Conservation (phyloP, 345 rosid genomes). For the Salix udensis region DNA sequence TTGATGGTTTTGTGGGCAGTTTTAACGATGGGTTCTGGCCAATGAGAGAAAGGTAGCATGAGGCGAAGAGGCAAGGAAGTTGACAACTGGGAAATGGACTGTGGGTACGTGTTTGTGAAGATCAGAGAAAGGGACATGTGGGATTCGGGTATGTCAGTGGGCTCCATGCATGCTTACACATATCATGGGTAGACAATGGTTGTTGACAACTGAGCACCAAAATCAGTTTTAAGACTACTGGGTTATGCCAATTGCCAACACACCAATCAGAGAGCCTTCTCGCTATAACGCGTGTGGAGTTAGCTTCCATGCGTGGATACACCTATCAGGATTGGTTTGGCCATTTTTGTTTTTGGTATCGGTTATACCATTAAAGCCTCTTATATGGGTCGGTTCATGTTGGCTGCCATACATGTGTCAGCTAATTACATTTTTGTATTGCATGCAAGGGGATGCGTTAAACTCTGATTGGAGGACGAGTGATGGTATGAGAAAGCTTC, state of each 20-base stretch:
- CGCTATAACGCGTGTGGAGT: constrained; percentile 57
- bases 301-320: constrained; percentile 78
- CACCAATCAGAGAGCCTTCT: background rate
- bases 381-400: constrained; percentile 27
- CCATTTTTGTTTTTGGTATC: background rate
- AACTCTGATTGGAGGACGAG: constrained; percentile 25
- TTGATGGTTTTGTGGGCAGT: constrained; percentile 6
- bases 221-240: background rate
- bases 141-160: constrained; percentile 30
- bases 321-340: constrained; percentile 54
- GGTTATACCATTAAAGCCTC: background rate
- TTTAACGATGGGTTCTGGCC: constrained; percentile 19
- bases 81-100: constrained; percentile 52
- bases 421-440: background rate
- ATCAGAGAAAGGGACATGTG: constrained; percentile 53
- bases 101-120: constrained; percentile 71
- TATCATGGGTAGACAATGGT: constrained; percentile 6
- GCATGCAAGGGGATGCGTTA: constrained; percentile 49
- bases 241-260: background rate
- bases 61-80: constrained; percentile 26
- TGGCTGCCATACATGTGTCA: constrained; percentile 27
- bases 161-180: constrained; percentile 50
- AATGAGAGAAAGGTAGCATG: constrained; percentile 50
- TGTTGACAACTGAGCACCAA: background rate
- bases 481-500: background rate